Percentiles rank a stretch among this genome's conserved stretches.
Evolutionary conservation across 208 protist genomes (phyloP).

Genomic region (Vickermania spadyakhi): DNA sequence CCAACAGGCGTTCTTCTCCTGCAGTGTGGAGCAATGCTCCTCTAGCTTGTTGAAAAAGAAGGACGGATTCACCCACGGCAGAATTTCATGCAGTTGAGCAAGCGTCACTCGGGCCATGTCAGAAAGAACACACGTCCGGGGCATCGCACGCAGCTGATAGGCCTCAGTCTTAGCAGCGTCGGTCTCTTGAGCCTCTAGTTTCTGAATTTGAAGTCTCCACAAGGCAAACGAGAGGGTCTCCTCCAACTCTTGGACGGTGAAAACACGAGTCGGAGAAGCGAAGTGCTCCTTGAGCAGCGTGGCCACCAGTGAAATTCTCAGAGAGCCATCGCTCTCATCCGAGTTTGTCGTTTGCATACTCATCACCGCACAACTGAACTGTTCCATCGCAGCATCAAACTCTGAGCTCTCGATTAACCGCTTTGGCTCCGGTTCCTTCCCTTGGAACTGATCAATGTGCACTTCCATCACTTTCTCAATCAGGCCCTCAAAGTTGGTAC

Average conservation of each 20-base stretch:
- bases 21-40: too few species aligned
- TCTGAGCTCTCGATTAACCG: too few species aligned
- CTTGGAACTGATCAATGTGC: too few species aligned
- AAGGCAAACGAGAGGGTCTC: background rate
- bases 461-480: background rate
- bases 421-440: too few species aligned
- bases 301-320: too few species aligned
- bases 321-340: too few species aligned
- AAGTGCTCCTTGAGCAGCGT: background rate
- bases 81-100: too few species aligned
- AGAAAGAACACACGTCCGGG: background rate
- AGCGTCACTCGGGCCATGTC: background rate
- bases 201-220: too few species aligned
- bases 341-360: too few species aligned
- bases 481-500: background rate
- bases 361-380: background rate
- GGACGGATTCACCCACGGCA: too few species aligned
- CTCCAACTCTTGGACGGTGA: background rate
- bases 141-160: background rate
- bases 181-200: too few species aligned
- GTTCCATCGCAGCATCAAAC: background rate
- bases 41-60: too few species aligned
- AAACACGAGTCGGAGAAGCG: background rate
- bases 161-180: background rate
- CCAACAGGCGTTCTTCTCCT: conserved; percentile 17